Evolutionary conservation across 495 filamentous ascomycete genomes (phyloP), one percentile per base, ranked within the genome.

Genomic region (Echria macrotheca): DNA sequence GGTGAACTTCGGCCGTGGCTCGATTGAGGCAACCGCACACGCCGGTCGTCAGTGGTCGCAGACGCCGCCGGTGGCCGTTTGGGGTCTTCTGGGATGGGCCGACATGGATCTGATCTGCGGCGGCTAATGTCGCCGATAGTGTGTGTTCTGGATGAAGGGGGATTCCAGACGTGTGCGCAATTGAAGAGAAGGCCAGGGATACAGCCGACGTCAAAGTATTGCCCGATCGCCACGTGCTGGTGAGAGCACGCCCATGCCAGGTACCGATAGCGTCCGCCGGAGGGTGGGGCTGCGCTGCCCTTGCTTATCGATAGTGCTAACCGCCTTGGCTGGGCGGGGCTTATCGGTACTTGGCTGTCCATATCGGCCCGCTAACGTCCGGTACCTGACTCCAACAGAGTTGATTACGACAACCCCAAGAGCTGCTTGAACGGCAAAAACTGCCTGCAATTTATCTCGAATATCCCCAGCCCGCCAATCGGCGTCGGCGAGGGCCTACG

Each of bases 111-210:
- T 24, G 47, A 47, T 50, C 45, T 14, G 29, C 44, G 26, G 53
- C 53, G 57, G 57, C 57, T 59, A 59, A 59, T 59, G 49, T 55
- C 42, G 43, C 55, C 43, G 57, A 56, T 53, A 54, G 38, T 53
- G 50, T 9, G 33, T 28, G 41, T 26, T 53, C 21, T 53, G 44
- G 45, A 17, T 55, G 52, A 59, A 50, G 26, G 39, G 49, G 22
- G n/a, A n/a, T n/a, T n/a, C n/a, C n/a, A n/a, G n/a, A n/a, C n/a
- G 12, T 18, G 21, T 43, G 37, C 17, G 42, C 28, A 43, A 33
- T 23, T 21, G 25, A n/a, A 26, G 22, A 29, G 17, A 37, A 32
- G 33, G 12, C 17, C 32, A 14, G 7, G 15, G 22, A 28, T 4
- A 11, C 12, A 28, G 21, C 19, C 10, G 25, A 52, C 23, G 6